These are phyloP conservation scores for Ilyonectria sp. DNA, from an alignment of 2,329 filamentous ascomycete species.

Conservation along the genomic window DNA sequence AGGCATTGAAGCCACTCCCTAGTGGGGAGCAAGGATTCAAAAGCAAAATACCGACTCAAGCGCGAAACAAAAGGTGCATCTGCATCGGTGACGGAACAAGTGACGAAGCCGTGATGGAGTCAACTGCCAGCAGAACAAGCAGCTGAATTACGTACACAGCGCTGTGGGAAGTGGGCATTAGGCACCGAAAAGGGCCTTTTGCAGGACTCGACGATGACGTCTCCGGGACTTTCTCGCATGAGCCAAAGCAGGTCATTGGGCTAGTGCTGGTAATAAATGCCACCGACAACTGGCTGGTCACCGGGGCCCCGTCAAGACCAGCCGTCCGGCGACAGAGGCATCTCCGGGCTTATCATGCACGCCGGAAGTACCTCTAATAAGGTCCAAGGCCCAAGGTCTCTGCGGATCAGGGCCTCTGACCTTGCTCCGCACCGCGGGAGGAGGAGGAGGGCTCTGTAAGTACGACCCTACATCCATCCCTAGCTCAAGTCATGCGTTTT, in stretches of 20 bases:
- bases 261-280: slow-evolving; percentile 33
- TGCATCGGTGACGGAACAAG: slow-evolving; percentile 1
- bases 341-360: too few relatives aligned
- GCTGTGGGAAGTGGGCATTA: slow-evolving; percentile 8
- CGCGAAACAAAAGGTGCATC: slow-evolving; percentile 18
- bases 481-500: not conserved
- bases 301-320: slow-evolving; percentile 11
- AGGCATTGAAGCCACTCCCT: slow-evolving; percentile 9
- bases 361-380: too few relatives aligned
- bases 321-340: not conserved
- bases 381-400: too few relatives aligned
- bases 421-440: not conserved
- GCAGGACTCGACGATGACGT: slow-evolving; percentile 35
- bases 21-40: slow-evolving; percentile 13
- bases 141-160: slow-evolving; percentile 24
- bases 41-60: slow-evolving; percentile 12
- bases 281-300: not conserved
- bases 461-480: not conserved
- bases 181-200: slow-evolving; percentile 1
- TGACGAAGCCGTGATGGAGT: slow-evolving; percentile 14
- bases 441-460: not conserved
- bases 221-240: slow-evolving; percentile 35
- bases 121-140: not conserved
- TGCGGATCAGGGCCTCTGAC: too few relatives aligned
- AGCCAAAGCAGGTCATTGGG: slow-evolving; percentile 32